These are phyloP conservation scores for Laburnicola sp. DNA, from an alignment of 2,329 filamentous ascomycete species.

Conservation along the genomic window DNA sequence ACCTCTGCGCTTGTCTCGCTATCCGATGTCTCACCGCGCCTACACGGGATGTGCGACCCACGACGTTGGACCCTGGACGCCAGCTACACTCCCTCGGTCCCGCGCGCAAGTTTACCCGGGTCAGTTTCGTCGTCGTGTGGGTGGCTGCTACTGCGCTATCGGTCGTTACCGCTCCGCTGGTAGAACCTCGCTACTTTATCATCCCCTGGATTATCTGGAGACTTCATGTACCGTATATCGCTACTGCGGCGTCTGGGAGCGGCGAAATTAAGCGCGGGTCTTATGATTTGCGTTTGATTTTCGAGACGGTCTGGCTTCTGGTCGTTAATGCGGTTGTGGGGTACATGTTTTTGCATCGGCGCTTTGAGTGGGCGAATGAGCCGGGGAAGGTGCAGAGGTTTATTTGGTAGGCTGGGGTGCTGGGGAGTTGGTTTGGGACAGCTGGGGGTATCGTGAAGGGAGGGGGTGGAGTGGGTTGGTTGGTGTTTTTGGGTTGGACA, in stretches of 20 bases:
- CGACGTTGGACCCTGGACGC: no score
- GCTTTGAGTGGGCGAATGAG: slow-evolving; percentile 69
- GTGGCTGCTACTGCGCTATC: slow-evolving; percentile 74
- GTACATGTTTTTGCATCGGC: slow-evolving; percentile 69
- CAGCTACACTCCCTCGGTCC: slow-evolving; percentile 1
- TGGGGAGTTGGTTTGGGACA: no score
- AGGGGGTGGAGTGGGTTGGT: no score
- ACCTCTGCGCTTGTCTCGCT: slow-evolving; percentile 67
- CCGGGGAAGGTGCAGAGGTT: slow-evolving; percentile 70
- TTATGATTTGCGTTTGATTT: slow-evolving; percentile 51
- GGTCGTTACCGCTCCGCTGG: slow-evolving; percentile 83
- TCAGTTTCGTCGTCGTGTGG: slow-evolving; percentile 61
- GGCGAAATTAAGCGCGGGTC: slow-evolving; percentile 5
- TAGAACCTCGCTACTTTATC: slow-evolving; percentile 96
- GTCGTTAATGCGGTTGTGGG: slow-evolving; percentile 67
- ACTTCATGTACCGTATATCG: slow-evolving; percentile 65
- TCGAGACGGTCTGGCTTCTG: slow-evolving; percentile 72
- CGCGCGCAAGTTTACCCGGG: slow-evolving; percentile 20
- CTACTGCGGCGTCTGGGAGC: slow-evolving; percentile 28
- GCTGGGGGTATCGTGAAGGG: no score
- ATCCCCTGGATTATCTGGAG: slow-evolving; percentile 94
- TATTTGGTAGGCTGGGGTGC: slow-evolving; percentile 58
- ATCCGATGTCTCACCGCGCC: slow-evolving; percentile 62
- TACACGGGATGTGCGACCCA: neutral
- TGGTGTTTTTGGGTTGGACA: no score